These are phyloP conservation scores for Coffea humblotiana DNA, from an alignment of 305 asterid species.

Conservation along the genomic window DNA sequence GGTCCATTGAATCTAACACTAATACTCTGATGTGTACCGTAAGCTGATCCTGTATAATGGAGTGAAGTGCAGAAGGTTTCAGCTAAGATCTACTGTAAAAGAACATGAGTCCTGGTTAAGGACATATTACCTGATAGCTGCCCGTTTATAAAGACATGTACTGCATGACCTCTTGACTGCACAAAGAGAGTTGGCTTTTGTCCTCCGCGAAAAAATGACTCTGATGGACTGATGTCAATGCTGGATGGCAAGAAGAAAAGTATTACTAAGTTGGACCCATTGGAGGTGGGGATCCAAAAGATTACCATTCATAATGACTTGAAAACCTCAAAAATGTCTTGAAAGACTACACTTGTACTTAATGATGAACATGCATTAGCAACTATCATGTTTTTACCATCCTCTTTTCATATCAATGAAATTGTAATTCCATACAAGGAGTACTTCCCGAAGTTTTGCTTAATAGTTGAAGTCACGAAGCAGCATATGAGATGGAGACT, in stretches of 20 bases:
- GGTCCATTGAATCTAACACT: slow-evolving; percentile 45
- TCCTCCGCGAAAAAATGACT: slow-evolving; percentile 52
- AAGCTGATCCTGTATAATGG: slow-evolving; percentile 54
- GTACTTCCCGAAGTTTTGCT: background rate
- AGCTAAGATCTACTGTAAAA: background rate
- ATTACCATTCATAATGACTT: background rate
- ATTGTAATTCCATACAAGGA: background rate
- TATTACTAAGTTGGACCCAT: background rate
- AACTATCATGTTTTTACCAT: background rate
- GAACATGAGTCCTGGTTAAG: background rate
- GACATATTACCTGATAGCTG: slow-evolving; percentile 46
- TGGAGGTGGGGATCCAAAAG: background rate
- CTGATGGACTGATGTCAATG: slow-evolving; percentile 55
- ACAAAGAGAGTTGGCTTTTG: slow-evolving; percentile 48
- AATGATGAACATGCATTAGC: background rate
- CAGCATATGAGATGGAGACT: background rate
- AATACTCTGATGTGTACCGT: slow-evolving; percentile 45
- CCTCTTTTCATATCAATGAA: background rate
- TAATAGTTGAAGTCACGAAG: background rate
- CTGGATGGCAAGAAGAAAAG: slow-evolving; percentile 27
- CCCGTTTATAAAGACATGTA: slow-evolving; percentile 62
- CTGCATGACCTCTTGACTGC: slow-evolving; percentile 62
- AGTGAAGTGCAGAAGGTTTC: background rate
- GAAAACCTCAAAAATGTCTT: background rate
- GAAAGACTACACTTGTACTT: background rate